Evolutionary conservation across 108 stramenopile species (phyloP).

Genomic region (Nitzschia sp.): DNA sequence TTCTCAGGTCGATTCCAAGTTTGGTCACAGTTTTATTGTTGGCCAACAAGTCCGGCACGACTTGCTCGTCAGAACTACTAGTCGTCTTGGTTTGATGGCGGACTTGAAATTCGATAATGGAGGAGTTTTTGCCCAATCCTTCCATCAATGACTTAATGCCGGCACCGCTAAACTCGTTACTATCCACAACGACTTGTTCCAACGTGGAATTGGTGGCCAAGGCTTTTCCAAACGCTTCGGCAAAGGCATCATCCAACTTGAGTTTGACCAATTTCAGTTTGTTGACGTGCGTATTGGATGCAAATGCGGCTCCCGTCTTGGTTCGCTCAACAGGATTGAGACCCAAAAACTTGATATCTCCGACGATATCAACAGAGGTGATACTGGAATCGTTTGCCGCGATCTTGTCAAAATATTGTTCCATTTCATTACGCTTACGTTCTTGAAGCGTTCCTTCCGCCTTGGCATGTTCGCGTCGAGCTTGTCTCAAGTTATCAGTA

Average conservation of each 20-base stretch:
- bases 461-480: slow-evolving; percentile 30
- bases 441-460: slow-evolving; percentile 37
- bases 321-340: slow-evolving; percentile 31
- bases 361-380: slow-evolving; percentile 44
- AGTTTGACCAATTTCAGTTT: slow-evolving; percentile 37
- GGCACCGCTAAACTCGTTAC: slow-evolving; percentile 33
- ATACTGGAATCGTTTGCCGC: slow-evolving; percentile 40
- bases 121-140: slow-evolving; percentile 33
- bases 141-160: slow-evolving; percentile 39
- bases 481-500: slow-evolving; percentile 44
- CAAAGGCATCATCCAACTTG: slow-evolving; percentile 40
- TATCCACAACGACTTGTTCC: slow-evolving; percentile 39
- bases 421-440: slow-evolving; percentile 52
- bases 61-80: slow-evolving; percentile 33
- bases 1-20: slow-evolving; percentile 42
- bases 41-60: slow-evolving; percentile 23
- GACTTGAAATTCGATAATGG: slow-evolving; percentile 41
- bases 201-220: slow-evolving; percentile 26
- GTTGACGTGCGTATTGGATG: slow-evolving; percentile 31
- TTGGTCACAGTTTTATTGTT: slow-evolving; percentile 40
- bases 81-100: slow-evolving; percentile 50
- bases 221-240: slow-evolving; percentile 26
- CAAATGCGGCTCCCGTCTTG: slow-evolving; percentile 46
- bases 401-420: slow-evolving; percentile 48
- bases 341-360: slow-evolving; percentile 35